A percentile compares a stretch with the other conserved stretches of the same genome.
Conservation (phyloP, 805 yeast species). For the Ascoidea tarda region DNA sequence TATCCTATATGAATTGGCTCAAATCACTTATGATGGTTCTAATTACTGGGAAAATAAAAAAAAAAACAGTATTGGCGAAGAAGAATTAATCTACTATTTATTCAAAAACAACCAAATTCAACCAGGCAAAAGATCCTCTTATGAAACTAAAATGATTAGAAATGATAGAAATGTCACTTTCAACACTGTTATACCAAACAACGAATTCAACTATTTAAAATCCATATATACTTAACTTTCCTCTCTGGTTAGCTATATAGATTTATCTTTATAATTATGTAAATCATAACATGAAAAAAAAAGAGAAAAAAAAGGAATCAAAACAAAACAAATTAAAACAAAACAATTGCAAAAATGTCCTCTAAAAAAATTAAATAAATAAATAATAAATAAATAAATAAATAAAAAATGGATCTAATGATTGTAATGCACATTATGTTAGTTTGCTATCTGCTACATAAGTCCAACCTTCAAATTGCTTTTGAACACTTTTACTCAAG, state of each 20-base stretch:
- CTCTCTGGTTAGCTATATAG: no score
- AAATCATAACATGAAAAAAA: no score
- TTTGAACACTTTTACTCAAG: conserved; percentile 88
- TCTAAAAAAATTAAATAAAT: no score
- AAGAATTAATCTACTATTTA: conserved; percentile 34
- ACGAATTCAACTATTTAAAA: conserved; percentile 28
- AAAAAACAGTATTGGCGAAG: conserved; percentile 28
- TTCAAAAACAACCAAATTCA: conserved; percentile 33
- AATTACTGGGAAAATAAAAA: conserved; percentile 15
- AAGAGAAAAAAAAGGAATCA: no score
- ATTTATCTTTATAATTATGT: no score
- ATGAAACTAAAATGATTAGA: conserved; percentile 29
- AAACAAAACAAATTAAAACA: no score
- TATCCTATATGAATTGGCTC: conserved; percentile 58
- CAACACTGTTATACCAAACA: conserved; percentile 27
- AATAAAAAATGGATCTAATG: no score
- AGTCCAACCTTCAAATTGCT: conserved; percentile 99
- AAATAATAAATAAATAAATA: no score
- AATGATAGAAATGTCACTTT: conserved; percentile 27
- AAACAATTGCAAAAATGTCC: no score
- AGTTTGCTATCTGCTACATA: conserved; percentile 42
- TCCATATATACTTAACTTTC: neutral
- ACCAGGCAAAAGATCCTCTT: conserved; percentile 24
- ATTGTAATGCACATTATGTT: no score
- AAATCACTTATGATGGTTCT: conserved; percentile 31